Evolutionary conservation across 495 filamentous ascomycete species (phyloP).

Genomic region (Penicillium paradoxum): DNA sequence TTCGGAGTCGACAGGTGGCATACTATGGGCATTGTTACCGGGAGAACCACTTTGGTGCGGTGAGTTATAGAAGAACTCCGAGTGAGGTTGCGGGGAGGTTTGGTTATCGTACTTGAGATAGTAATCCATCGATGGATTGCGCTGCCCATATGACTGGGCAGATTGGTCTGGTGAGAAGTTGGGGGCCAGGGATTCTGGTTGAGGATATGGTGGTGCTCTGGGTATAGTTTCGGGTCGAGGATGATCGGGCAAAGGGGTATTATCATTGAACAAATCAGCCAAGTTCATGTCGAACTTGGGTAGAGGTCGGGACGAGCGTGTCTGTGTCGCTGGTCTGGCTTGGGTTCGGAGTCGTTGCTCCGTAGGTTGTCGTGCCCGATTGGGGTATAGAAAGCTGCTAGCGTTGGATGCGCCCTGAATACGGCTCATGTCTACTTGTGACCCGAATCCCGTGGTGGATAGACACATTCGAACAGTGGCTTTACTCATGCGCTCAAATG

Average conservation of each 20-base stretch:
- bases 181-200: slow-evolving; percentile 24
- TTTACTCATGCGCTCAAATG: slow-evolving; percentile 92
- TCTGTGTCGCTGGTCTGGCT: slow-evolving; percentile 23
- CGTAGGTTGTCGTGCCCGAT: slow-evolving; percentile 21
- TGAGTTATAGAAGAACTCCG: slow-evolving; percentile 41
- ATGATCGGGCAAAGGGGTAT: slow-evolving; percentile 22
- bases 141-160: slow-evolving; percentile 25
- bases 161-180: slow-evolving; percentile 24
- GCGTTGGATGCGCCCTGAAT: slow-evolving; percentile 15
- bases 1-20: slow-evolving; percentile 25
- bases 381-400: slow-evolving; percentile 15
- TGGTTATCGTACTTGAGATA: slow-evolving; percentile 35
- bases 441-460: slow-evolving; percentile 75
- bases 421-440: slow-evolving; percentile 36
- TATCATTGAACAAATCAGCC: slow-evolving; percentile 44
- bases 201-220: slow-evolving; percentile 16
- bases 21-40: slow-evolving; percentile 19
- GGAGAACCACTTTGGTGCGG: slow-evolving; percentile 39
- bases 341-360: slow-evolving; percentile 27
- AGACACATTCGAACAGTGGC: slow-evolving; percentile 90
- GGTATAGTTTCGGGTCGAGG: slow-evolving; percentile 17
- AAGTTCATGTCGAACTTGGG: slow-evolving; percentile 65
- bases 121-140: slow-evolving; percentile 38
- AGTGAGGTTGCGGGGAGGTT: slow-evolving; percentile 27
- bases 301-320: slow-evolving; percentile 33